Percentiles rank a stretch among this genome's conserved stretches.
Evolutionary conservation across 139 green algal genomes (phyloP).

Genomic region (Ulvella scutata): DNA sequence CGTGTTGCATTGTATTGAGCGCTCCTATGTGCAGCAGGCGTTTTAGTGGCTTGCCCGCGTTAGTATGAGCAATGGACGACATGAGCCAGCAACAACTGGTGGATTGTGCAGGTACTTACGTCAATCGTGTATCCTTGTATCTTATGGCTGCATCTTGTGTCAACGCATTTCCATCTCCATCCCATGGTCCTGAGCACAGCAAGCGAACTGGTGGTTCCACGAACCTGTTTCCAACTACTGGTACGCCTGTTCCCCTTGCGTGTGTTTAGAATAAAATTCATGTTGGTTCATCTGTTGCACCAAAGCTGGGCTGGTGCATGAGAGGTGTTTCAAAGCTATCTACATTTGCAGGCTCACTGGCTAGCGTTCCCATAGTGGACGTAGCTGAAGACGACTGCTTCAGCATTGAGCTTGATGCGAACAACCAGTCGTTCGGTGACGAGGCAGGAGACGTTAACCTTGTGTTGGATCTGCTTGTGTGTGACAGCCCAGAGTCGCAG

Average conservation of each 20-base stretch:
- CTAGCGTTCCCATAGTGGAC: not conserved
- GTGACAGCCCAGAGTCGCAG: not conserved
- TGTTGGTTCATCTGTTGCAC: not conserved
- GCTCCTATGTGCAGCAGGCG: too few species aligned
- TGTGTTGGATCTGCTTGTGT: not conserved
- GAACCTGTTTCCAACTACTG: not conserved
- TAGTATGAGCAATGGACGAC: too few species aligned
- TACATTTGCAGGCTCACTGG: not conserved
- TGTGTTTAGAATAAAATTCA: not conserved
- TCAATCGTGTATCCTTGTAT: too few species aligned
- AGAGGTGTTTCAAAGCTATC: too few species aligned
- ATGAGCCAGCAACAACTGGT: too few species aligned
- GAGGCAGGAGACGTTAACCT: not conserved
- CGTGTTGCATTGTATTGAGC: too few species aligned
- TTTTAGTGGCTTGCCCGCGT: too few species aligned
- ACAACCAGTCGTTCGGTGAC: not conserved
- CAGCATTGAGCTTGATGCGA: not conserved
- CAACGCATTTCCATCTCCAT: not conserved
- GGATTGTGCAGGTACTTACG: too few species aligned
- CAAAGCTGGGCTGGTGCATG: too few species aligned
- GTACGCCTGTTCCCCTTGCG: not conserved
- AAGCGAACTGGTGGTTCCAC: not conserved
- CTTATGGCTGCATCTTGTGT: conserved; percentile 1
- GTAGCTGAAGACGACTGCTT: not conserved
- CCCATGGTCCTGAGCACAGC: not conserved